Conservation (phyloP, 176 grass and related monocot species). For the Musa schizocarpa region DNA sequence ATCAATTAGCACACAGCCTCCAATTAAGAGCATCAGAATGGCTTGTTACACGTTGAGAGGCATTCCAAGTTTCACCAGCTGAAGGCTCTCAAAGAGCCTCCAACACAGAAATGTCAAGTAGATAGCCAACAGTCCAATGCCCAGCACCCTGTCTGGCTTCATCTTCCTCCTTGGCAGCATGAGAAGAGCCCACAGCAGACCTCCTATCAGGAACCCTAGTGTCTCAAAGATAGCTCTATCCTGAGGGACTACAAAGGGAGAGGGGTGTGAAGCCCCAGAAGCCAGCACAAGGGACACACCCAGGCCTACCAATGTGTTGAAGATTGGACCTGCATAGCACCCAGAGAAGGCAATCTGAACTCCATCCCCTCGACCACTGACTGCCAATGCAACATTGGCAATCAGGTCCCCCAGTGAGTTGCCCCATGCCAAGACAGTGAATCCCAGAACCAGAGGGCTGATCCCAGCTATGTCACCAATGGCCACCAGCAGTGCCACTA, state of each 20-base stretch:
- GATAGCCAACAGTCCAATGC: constrained; percentile 3
- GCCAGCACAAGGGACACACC: constrained; percentile 12
- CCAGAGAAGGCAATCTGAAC: constrained; percentile 17
- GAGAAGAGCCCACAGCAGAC: constrained; percentile 10
- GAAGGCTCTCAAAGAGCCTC: background rate
- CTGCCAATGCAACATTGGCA: constrained; percentile 1
- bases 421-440: constrained; percentile 22
- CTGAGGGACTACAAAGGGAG: constrained; percentile 3
- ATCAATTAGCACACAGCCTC: no score
- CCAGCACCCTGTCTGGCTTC: constrained; percentile 13
- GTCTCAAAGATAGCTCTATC: constrained; percentile 5
- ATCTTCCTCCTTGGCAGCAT: constrained; percentile 14
- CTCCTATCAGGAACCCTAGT: background rate
- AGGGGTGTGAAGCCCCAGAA: background rate
- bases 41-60: no score
- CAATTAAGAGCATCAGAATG: no score
- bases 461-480: constrained; percentile 1
- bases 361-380: background rate
- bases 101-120: constrained; percentile 12
- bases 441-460: constrained; percentile 9
- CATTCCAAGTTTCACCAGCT: background rate
- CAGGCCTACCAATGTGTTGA: constrained; percentile 4
- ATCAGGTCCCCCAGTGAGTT: constrained; percentile 19
- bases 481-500: constrained; percentile 13
- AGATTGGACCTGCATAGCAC: constrained; percentile 16